A percentile compares a stretch with the other conserved stretches of the same genome.
phyloP scores from a whole-genome alignment of 1,284 basidiomycete genomes.

The Retiboletus fuscus region DNA sequence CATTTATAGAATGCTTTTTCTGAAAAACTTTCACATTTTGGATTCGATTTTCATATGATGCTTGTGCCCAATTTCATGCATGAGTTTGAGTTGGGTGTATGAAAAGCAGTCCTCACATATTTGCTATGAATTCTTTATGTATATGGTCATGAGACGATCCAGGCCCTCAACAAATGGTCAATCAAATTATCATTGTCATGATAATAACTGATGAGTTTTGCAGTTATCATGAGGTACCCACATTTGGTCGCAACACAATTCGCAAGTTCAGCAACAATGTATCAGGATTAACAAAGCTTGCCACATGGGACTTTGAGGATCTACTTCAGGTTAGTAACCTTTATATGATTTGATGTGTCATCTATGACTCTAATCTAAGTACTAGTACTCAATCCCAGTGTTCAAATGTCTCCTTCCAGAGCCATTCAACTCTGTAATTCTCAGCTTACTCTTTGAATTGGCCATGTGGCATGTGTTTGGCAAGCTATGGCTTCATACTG shows the following conservation, averaged over 20 bases:
- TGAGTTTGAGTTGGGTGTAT: neutral
- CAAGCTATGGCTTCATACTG: conserved; percentile 50
- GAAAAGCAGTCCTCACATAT: neutral
- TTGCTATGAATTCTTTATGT: neutral
- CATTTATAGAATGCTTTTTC: conserved; percentile 36
- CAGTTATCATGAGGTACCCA: conserved; percentile 22
- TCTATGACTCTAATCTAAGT: too few relatives aligned
- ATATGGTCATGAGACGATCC: conserved; percentile 1
- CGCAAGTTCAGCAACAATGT: conserved; percentile 26
- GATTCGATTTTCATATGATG: conserved; percentile 27
- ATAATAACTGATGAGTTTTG: too few relatives aligned
- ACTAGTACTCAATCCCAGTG: conserved; percentile 47
- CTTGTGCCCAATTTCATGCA: too few relatives aligned
- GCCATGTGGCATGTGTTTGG: conserved; percentile 50
- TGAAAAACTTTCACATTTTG: neutral
- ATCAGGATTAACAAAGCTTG: conserved; percentile 19
- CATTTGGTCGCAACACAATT: conserved; percentile 20
- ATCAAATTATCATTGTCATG: too few relatives aligned
- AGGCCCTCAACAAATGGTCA: neutral
- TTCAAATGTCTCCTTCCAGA: conserved; percentile 50
- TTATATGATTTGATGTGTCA: neutral
- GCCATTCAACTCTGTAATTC: conserved; percentile 41
- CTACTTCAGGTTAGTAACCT: conserved; percentile 47
- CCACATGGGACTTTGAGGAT: conserved; percentile 31
- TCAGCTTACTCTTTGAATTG: conserved; percentile 26